Conservation (phyloP, 768 basidiomycete species). For the Rhizopogon sp. region DNA sequence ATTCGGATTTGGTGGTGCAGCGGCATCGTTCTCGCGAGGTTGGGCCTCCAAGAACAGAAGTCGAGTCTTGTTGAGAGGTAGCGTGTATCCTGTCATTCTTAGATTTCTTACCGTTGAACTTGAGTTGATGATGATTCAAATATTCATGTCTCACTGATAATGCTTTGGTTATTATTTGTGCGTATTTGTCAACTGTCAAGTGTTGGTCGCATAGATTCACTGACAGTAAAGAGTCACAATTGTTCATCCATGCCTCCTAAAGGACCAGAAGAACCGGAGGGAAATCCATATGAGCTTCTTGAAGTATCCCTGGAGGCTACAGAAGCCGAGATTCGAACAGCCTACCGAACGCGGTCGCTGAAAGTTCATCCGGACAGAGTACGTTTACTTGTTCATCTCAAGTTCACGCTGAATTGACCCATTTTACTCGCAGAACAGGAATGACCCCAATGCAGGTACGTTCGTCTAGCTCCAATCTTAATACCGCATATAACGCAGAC, state of each 20-base stretch:
- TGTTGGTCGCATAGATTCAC: too few relatives aligned
- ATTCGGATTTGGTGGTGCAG: neutral
- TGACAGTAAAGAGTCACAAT: too few relatives aligned
- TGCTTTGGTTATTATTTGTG: too few relatives aligned
- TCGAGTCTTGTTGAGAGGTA: neutral
- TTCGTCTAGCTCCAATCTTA: neutral
- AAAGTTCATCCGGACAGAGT: conserved; percentile 89
- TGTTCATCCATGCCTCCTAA: conserved; percentile 17
- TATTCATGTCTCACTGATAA: too few relatives aligned
- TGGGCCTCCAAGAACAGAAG: neutral
- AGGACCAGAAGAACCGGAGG: conserved; percentile 44
- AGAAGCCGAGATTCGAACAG: conserved; percentile 74
- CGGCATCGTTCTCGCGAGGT: neutral
- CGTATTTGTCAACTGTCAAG: too few relatives aligned
- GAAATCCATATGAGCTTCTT: conserved; percentile 72
- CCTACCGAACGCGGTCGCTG: conserved; percentile 73
- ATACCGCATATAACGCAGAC: neutral
- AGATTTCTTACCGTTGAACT: too few relatives aligned
- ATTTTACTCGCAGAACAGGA: conserved; percentile 51
- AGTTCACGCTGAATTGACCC: conserved; percentile 11
- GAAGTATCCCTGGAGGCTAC: conserved; percentile 57
- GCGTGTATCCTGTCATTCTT: neutral
- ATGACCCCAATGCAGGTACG: conserved; percentile 75
- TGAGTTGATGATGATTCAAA: too few relatives aligned
- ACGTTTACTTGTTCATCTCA: conserved; percentile 21